These are phyloP conservation scores for Claviceps africana DNA, from an alignment of 2,329 filamentous ascomycete species.

Conservation along the genomic window DNA sequence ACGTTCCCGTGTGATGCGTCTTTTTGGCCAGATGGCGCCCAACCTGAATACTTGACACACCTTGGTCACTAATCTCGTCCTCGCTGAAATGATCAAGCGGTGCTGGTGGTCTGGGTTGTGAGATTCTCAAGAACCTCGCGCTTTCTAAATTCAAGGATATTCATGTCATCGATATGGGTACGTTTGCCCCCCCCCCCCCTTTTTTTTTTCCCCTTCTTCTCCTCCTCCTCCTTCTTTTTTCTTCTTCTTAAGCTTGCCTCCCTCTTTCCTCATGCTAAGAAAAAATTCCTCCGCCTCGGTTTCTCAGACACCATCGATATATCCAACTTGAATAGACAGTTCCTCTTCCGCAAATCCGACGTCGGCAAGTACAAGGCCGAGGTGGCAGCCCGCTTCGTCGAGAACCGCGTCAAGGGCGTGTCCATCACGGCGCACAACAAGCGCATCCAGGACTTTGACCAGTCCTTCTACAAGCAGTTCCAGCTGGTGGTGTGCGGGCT, in stretches of 20 bases:
- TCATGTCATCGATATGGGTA: conserved; percentile 97
- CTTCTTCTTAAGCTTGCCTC: background rate
- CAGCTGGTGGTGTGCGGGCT: conserved; percentile 85
- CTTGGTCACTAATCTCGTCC: background rate
- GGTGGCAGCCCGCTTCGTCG: conserved; percentile 81
- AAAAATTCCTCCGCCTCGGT: background rate
- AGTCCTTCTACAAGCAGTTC: conserved; percentile 95
- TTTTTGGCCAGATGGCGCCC: too few species aligned
- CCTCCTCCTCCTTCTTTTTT: background rate
- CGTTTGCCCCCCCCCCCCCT: conserved; percentile 13
- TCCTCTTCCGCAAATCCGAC: conserved; percentile 82
- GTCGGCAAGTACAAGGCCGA: conserved; percentile 91
- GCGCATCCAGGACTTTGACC: conserved; percentile 92
- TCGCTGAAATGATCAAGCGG: conserved; percentile 44
- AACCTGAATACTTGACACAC: background rate
- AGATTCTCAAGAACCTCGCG: conserved; percentile 91
- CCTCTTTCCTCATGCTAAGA: background rate
- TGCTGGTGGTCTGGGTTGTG: conserved; percentile 85
- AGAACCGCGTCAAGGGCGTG: conserved; percentile 77
- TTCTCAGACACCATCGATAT: conserved; percentile 84
- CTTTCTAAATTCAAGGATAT: conserved; percentile 93
- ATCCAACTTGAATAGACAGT: conserved; percentile 94
- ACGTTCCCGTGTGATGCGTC: conserved; percentile 13
- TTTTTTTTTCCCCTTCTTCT: background rate
- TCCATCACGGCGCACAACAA: conserved; percentile 88